phyloP scores from a whole-genome alignment of 108 stramenopile genomes.

The Epipyxis sp. region DNA sequence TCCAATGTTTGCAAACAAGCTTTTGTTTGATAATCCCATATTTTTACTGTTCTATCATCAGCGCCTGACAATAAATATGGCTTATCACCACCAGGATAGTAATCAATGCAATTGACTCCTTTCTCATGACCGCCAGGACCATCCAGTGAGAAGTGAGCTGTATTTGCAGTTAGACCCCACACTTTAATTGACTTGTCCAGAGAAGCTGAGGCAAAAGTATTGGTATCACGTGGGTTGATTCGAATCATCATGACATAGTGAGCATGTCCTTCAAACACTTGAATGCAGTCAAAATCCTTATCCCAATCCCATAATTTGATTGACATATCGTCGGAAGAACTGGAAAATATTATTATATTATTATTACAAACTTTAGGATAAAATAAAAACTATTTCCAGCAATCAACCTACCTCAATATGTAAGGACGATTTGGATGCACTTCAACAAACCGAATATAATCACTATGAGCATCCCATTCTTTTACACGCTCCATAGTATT shows the following conservation, averaged over 20 bases:
- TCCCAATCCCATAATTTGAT: slow-evolving; percentile 99
- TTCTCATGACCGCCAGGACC: slow-evolving; percentile 75
- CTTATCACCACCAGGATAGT: slow-evolving; percentile 97
- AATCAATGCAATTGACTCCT: slow-evolving; percentile 97
- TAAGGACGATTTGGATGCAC: slow-evolving; percentile 92
- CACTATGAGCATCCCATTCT: slow-evolving; percentile 95
- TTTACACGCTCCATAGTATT: slow-evolving; percentile 98
- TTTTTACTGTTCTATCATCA: slow-evolving; percentile 94
- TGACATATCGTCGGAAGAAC: slow-evolving; percentile 89
- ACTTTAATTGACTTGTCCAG: slow-evolving; percentile 95
- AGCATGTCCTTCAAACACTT: slow-evolving; percentile 91
- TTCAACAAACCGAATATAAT: slow-evolving; percentile 96
- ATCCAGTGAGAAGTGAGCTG: slow-evolving; percentile 93
- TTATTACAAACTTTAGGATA: too few relatives aligned
- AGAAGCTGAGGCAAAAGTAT: slow-evolving; percentile 93
- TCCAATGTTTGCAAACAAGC: slow-evolving; percentile 86
- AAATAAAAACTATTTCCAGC: too few relatives aligned
- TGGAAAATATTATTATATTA: too few relatives aligned
- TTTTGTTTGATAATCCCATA: slow-evolving; percentile 81
- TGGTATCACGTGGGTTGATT: slow-evolving; percentile 98
- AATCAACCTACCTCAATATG: too few relatives aligned
- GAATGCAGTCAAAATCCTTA: slow-evolving; percentile 84
- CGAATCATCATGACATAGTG: slow-evolving; percentile 99
- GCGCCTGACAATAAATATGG: slow-evolving; percentile 96
- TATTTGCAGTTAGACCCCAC: slow-evolving; percentile 82